Evolutionary conservation across 129 eudicot species (phyloP).

Genomic region (Sambucus nigra): DNA sequence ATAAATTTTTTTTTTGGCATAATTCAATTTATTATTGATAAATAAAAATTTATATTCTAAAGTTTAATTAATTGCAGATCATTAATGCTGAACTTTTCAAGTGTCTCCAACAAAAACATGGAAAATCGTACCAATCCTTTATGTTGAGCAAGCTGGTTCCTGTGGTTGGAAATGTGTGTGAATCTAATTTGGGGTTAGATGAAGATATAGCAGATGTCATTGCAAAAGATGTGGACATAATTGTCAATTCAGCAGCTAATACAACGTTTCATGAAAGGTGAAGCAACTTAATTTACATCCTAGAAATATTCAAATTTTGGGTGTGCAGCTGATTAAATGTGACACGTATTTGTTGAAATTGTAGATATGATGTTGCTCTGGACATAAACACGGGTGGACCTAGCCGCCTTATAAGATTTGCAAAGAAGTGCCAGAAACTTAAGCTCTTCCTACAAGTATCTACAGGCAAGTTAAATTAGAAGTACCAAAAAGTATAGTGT

Average conservation of each 20-base stretch:
- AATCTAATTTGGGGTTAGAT: slow-evolving; percentile 66
- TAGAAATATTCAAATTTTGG: background rate
- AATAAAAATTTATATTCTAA: background rate
- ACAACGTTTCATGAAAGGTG: slow-evolving; percentile 97
- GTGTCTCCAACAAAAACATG: slow-evolving; percentile 68
- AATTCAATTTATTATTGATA: background rate
- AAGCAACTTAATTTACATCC: background rate
- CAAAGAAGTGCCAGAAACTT: slow-evolving; percentile 67
- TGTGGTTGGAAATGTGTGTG: slow-evolving; percentile 83
- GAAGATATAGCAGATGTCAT: slow-evolving; percentile 43
- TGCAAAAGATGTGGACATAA: slow-evolving; percentile 68
- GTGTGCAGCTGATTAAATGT: background rate
- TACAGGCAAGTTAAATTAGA: slow-evolving; percentile 65
- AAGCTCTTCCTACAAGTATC: slow-evolving; percentile 87
- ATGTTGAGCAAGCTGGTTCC: slow-evolving; percentile 92
- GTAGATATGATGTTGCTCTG: slow-evolving; percentile 84
- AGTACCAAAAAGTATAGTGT: no score
- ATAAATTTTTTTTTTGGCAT: background rate
- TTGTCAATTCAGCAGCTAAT: slow-evolving; percentile 92
- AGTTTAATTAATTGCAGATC: slow-evolving; percentile 30
- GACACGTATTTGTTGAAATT: background rate
- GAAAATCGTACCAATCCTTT: slow-evolving; percentile 72
- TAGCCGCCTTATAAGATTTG: slow-evolving; percentile 72
- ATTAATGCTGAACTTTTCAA: slow-evolving; percentile 71
- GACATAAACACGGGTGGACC: slow-evolving; percentile 92